These are phyloP conservation scores for Oemleria cerasiformis DNA, from an alignment of 306 rosid genomes.

Conservation along the genomic window DNA sequence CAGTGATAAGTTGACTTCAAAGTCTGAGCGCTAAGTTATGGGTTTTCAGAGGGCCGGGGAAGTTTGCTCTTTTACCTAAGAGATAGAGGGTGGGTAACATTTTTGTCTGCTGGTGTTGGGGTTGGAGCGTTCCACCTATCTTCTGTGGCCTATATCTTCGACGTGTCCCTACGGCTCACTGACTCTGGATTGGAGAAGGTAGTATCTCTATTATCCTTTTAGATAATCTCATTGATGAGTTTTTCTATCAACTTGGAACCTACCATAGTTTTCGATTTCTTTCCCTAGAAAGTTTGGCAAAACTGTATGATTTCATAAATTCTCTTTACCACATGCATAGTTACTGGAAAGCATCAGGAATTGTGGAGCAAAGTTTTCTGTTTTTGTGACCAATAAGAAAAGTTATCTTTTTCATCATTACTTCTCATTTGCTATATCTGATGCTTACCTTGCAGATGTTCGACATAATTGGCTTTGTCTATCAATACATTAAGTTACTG, in stretches of 20 bases:
- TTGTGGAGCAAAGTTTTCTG: conserved; percentile 7
- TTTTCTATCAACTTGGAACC: not conserved
- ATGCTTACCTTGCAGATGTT: conserved; percentile 53
- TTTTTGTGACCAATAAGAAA: no score
- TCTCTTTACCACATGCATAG: not conserved
- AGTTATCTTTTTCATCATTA: not conserved
- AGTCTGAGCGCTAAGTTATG: conserved; percentile 28
- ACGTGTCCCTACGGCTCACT: conserved; percentile 78
- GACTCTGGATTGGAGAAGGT: conserved; percentile 95
- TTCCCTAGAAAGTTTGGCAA: not conserved
- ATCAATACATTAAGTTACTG: conserved; percentile 80
- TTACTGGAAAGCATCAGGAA: conserved; percentile 17
- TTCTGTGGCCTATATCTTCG: conserved; percentile 68
- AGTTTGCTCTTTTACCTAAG: conserved; percentile 83
- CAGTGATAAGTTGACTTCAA: conserved; percentile 16
- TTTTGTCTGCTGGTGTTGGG: conserved; percentile 84
- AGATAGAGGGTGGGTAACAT: conserved; percentile 87
- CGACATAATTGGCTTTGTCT: conserved; percentile 76
- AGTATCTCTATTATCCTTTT: conserved; percentile 15
- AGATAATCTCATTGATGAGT: not conserved
- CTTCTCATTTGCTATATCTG: conserved; percentile 19
- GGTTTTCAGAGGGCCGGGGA: conserved; percentile 85
- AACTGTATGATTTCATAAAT: not conserved
- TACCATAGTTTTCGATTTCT: not conserved
- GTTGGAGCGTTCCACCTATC: conserved; percentile 79